phyloP scores from a whole-genome alignment of 108 stramenopile genomes.

The Licmophora abbreviata region DNA sequence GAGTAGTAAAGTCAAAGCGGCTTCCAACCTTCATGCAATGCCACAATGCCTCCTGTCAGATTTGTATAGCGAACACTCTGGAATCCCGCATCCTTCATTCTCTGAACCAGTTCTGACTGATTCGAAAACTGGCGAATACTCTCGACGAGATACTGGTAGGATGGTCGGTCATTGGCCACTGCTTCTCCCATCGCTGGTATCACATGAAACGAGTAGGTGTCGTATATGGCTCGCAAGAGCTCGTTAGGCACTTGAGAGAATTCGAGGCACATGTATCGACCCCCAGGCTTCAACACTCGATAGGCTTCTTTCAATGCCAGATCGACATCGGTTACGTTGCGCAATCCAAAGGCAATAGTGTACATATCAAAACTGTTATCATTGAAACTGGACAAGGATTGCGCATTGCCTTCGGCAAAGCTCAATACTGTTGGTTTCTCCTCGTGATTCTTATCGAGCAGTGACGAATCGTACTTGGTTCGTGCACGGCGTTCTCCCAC shows the following conservation, averaged over 20 bases:
- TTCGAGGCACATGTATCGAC: constrained; percentile 95
- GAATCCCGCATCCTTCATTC: constrained; percentile 86
- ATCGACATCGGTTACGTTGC: constrained; percentile 96
- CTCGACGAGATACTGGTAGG: constrained; percentile 99
- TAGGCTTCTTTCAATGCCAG: constrained; percentile 72
- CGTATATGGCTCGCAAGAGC: constrained; percentile 68
- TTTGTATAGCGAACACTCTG: constrained; percentile 64
- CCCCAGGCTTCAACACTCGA: constrained; percentile 93
- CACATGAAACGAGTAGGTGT: constrained; percentile 88
- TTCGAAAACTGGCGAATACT: constrained; percentile 93
- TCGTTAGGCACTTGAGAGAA: constrained; percentile 85
- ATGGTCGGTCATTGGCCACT: constrained; percentile 88
- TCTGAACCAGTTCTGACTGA: constrained; percentile 72
- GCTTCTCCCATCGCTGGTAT: constrained; percentile 89
- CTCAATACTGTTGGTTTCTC: too few species aligned
- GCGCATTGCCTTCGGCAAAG: constrained; percentile 91
- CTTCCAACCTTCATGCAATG: constrained; percentile 86
- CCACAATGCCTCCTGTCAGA: constrained; percentile 92
- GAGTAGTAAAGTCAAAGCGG: too few species aligned
- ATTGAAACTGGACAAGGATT: constrained; percentile 76
- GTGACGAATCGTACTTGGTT: constrained; percentile 31
- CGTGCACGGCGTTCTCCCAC: constrained; percentile 79
- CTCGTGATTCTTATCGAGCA: constrained; percentile 42
- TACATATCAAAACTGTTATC: constrained; percentile 93
- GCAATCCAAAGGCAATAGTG: constrained; percentile 96